Conservation (phyloP, 2,329 filamentous ascomycete genomes). For the Alternaria solani region DNA sequence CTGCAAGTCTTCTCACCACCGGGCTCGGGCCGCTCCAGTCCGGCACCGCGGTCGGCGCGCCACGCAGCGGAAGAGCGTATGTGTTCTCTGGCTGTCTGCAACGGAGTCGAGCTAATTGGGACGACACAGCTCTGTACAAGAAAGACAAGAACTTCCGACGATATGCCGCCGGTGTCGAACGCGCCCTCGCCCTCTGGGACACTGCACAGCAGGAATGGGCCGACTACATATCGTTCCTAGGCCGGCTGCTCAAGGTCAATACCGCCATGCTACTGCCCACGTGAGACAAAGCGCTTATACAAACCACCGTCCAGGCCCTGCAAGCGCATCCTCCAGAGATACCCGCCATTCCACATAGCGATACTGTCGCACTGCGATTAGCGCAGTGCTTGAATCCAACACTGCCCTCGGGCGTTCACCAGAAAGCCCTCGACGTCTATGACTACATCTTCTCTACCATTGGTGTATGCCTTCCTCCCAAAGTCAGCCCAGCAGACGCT, state of each 20-base stretch:
- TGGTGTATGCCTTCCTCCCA: constrained; percentile 60
- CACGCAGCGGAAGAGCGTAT: constrained; percentile 79
- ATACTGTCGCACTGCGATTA: constrained; percentile 84
- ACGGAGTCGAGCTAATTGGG: constrained; percentile 14
- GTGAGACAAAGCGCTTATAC: constrained; percentile 36
- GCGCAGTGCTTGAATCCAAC: constrained; percentile 95
- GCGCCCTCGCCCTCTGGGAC: constrained; percentile 88
- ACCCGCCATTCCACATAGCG: constrained; percentile 79
- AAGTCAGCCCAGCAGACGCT: constrained; percentile 25
- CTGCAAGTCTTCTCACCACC: constrained; percentile 69
- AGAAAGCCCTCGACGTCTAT: constrained; percentile 96
- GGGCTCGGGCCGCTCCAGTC: constrained; percentile 83
- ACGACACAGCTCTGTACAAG: constrained; percentile 61
- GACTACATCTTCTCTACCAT: constrained; percentile 87
- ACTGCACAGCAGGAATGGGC: constrained; percentile 97
- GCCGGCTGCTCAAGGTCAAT: constrained; percentile 82
- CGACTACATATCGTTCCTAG: constrained; percentile 97
- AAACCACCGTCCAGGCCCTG: constrained; percentile 68
- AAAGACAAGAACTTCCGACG: constrained; percentile 78
- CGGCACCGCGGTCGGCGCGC: constrained; percentile 77
- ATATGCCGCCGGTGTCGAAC: constrained; percentile 88
- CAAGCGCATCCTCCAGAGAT: constrained; percentile 82
- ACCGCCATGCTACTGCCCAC: constrained; percentile 19
- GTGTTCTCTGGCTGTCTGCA: constrained; percentile 33
- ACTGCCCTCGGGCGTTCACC: constrained; percentile 93